Percentiles rank a stretch among this genome's conserved stretches.
phyloP scores from a whole-genome alignment of 139 green algal genomes.

The Coelastrella sp. region DNA sequence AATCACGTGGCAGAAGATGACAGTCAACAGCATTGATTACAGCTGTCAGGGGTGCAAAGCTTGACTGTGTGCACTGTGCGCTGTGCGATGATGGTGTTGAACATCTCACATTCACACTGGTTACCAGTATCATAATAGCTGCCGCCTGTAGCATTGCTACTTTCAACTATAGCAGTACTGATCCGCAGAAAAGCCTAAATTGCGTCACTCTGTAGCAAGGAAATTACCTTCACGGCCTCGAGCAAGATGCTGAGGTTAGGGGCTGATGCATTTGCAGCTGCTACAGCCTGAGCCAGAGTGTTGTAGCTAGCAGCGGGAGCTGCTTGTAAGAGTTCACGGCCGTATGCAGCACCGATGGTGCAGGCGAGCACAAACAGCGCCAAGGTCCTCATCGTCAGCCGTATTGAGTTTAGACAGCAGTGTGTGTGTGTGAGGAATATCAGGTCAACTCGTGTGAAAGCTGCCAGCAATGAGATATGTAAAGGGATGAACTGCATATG shows the following conservation, averaged over 20 bases:
- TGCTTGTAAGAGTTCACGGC: background rate
- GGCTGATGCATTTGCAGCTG: conserved; percentile 28
- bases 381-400: background rate
- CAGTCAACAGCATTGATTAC: background rate
- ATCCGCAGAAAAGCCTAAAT: background rate
- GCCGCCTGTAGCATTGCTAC: background rate
- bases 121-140: background rate
- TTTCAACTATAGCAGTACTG: background rate
- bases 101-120: background rate
- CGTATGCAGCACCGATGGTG: background rate
- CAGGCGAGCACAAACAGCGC: background rate
- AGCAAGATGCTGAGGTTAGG: conserved; percentile 33
- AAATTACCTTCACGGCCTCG: background rate
- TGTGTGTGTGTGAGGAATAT: no score
- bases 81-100: no score
- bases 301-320: background rate
- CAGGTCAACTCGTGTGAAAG: no score
- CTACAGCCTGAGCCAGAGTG: conserved; percentile 14
- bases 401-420: no score
- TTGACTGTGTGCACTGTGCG: background rate
- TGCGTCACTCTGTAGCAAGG: background rate
- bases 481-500: no score
- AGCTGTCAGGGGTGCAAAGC: background rate
- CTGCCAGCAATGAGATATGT: no score
- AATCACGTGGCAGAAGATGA: background rate